phyloP scores from a whole-genome alignment of 306 rosid genomes.

The Ziziphus jujuba region DNA sequence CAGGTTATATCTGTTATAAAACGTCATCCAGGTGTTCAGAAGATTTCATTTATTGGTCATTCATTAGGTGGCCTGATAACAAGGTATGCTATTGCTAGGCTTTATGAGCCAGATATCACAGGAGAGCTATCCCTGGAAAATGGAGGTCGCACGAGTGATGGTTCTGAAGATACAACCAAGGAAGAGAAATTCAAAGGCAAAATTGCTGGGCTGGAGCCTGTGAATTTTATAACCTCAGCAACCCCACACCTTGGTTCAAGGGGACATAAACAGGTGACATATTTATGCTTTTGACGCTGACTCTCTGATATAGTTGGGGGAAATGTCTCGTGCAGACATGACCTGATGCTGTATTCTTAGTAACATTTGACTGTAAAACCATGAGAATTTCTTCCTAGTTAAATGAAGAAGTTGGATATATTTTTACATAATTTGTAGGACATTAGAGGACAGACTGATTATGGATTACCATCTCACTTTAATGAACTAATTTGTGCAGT shows the following conservation, averaged over 20 bases:
- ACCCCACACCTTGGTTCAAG: constrained; percentile 94
- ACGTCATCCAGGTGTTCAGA: constrained; percentile 55
- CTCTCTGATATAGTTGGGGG: constrained; percentile 10
- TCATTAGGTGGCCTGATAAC: constrained; percentile 82
- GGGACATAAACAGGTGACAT: constrained; percentile 77
- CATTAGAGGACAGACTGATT: too few species aligned
- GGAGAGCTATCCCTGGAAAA: constrained; percentile 32
- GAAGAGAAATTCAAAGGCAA: constrained; percentile 40
- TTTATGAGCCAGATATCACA: constrained; percentile 50
- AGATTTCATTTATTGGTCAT: constrained; percentile 77
- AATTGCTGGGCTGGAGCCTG: constrained; percentile 83
- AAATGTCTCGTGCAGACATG: background rate
- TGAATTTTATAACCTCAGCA: constrained; percentile 77
- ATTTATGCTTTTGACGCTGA: background rate
- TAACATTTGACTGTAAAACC: background rate
- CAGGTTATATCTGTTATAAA: constrained; percentile 66
- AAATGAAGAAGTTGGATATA: background rate
- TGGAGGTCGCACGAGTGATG: constrained; percentile 38
- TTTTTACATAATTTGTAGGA: background rate
- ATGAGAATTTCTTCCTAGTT: background rate
- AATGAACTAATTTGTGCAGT: background rate
- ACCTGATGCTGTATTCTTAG: background rate
- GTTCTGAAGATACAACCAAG: constrained; percentile 36
- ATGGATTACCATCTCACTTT: too few species aligned
- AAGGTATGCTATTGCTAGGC: constrained; percentile 78